These are phyloP conservation scores for Eimeria brunetti DNA, from an alignment of 169 alveolate species.

Conservation along the genomic window DNA sequence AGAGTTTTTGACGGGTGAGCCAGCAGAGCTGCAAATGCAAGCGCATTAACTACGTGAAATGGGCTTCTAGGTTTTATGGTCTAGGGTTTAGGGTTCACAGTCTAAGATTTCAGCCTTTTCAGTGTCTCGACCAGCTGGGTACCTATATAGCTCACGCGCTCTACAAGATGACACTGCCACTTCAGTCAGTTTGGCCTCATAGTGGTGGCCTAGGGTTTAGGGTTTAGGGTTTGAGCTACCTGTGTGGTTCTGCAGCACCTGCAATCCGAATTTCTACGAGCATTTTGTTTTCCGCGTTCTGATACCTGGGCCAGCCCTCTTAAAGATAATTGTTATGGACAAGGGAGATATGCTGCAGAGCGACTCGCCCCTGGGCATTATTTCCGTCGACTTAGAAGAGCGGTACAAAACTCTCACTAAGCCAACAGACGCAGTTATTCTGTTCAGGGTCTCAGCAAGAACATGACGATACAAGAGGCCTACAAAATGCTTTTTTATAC, in stretches of 20 bases:
- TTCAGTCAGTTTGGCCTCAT: not conserved
- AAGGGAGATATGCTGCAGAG: conserved; percentile 56
- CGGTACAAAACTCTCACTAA: conserved; percentile 8
- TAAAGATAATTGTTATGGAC: conserved; percentile 70
- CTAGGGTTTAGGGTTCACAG: not conserved
- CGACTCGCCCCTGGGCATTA: conserved; percentile 52
- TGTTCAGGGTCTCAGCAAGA: not conserved
- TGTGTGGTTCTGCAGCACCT: not conserved
- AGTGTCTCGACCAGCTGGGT: not conserved
- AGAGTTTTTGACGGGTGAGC: conserved; percentile 26
- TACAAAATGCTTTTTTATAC: not conserved
- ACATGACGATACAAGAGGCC: not conserved
- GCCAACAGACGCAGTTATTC: not conserved
- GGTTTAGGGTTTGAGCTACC: not conserved
- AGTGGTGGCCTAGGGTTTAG: no score
- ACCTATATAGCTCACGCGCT: not conserved
- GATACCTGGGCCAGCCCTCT: conserved; percentile 62
- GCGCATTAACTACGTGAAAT: not conserved
- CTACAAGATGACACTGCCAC: not conserved
- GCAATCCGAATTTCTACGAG: conserved; percentile 77
- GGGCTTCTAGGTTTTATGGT: not conserved
- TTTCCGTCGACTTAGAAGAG: conserved; percentile 57
- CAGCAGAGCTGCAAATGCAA: not conserved
- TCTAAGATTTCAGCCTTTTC: not conserved
- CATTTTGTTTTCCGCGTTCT: conserved; percentile 67